These are phyloP conservation scores for Clitocybe nebularis DNA, from an alignment of 1,284 basidiomycete genomes.

Conservation along the genomic window DNA sequence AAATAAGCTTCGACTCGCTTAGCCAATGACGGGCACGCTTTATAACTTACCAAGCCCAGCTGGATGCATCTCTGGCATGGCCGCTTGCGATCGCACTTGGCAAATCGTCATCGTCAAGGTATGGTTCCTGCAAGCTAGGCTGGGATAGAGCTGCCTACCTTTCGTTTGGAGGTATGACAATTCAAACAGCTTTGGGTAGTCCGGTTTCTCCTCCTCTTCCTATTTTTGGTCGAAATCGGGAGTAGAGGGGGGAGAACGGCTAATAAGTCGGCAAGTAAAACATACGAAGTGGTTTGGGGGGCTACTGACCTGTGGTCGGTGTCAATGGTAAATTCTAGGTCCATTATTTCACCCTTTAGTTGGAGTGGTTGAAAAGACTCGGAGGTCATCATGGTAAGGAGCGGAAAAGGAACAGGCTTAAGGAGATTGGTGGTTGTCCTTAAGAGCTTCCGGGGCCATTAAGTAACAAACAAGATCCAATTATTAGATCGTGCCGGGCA, in stretches of 20 bases:
- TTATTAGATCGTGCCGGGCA: constrained; percentile 30
- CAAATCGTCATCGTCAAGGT: constrained; percentile 14
- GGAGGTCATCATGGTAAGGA: constrained; percentile 40
- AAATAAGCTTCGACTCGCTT: constrained; percentile 4
- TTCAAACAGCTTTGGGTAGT: constrained; percentile 86
- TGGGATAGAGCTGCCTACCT: constrained; percentile 46
- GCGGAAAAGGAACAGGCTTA: constrained; percentile 39
- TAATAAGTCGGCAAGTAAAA: constrained; percentile 41
- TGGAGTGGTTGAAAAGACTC: constrained; percentile 45
- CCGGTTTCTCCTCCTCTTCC: constrained; percentile 76
- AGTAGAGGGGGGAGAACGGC: constrained; percentile 37
- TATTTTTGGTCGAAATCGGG: constrained; percentile 42
- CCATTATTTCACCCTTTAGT: constrained; percentile 64
- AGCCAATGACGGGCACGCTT: constrained; percentile 10
- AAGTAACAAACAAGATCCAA: constrained; percentile 37
- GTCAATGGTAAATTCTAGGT: constrained; percentile 63
- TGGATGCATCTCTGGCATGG: constrained; percentile 89
- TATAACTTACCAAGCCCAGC: constrained; percentile 58
- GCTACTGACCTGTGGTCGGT: constrained; percentile 54
- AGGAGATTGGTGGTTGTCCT: constrained; percentile 35
- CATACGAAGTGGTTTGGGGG: constrained; percentile 16
- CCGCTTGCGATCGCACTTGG: constrained; percentile 73
- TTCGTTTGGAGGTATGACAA: constrained; percentile 90
- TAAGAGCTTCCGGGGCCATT: constrained; percentile 45
- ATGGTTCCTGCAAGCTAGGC: constrained; percentile 5